phyloP scores from a whole-genome alignment of 2,329 filamentous ascomycete species.

The Pseudocercospora cruenta region DNA sequence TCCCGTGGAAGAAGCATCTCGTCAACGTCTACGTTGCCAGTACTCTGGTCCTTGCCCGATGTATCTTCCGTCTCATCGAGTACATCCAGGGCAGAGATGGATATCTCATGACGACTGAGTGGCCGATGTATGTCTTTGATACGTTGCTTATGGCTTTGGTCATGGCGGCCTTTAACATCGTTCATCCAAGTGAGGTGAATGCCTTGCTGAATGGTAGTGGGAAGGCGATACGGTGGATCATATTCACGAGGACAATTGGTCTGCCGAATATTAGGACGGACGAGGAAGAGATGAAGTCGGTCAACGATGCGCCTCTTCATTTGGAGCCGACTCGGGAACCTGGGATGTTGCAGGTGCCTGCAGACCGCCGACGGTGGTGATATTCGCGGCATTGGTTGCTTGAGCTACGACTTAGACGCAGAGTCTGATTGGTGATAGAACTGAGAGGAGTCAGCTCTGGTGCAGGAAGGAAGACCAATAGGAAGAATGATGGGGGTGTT shows the following conservation, averaged over 20 bases:
- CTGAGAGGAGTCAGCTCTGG: too few relatives aligned
- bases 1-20: constrained; percentile 44
- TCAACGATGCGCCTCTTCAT: too few relatives aligned
- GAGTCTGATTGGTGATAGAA: too few relatives aligned
- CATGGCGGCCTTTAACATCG: constrained; percentile 11
- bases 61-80: constrained; percentile 54
- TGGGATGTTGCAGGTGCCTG: too few relatives aligned
- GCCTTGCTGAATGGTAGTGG: constrained; percentile 10
- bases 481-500: not conserved
- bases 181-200: constrained; percentile 12
- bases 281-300: not conserved
- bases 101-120: constrained; percentile 44
- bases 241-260: not conserved
- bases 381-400: too few relatives aligned
- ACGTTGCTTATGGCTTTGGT: constrained; percentile 16
- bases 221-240: not conserved
- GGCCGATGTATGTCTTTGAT: constrained; percentile 28
- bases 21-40: constrained; percentile 49
- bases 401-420: too few relatives aligned
- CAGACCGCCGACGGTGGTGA: too few relatives aligned
- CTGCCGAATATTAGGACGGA: not conserved
- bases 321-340: too few relatives aligned
- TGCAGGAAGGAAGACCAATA: not conserved
- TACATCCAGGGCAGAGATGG: constrained; percentile 51
- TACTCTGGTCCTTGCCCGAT: constrained; percentile 53